phyloP scores from a whole-genome alignment of 2,329 filamentous ascomycete genomes.

The Penicillium capsulatum region DNA sequence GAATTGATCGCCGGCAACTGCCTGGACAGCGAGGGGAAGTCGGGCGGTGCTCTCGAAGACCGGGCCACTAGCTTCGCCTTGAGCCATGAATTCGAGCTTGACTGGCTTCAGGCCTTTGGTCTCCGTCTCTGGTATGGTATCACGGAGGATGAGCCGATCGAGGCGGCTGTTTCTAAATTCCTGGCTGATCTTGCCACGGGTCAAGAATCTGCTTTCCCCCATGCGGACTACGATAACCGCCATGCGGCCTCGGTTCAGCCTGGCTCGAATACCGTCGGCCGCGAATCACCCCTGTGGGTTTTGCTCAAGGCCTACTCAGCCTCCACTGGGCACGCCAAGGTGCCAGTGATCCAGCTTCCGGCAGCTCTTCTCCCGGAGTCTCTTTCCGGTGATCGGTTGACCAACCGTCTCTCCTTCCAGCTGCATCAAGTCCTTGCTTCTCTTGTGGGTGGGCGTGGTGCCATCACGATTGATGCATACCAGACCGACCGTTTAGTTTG shows the following conservation, averaged over 20 bases:
- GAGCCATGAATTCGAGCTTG: slow-evolving; percentile 74
- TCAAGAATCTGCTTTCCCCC: slow-evolving; percentile 63
- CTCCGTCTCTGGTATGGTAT: slow-evolving; percentile 86
- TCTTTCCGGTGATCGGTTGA: slow-evolving; percentile 68
- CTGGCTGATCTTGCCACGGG: slow-evolving; percentile 67
- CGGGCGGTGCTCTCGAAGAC: slow-evolving; percentile 70
- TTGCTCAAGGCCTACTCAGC: slow-evolving; percentile 74
- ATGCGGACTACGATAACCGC: slow-evolving; percentile 66
- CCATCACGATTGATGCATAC: slow-evolving; percentile 51
- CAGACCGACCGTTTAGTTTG: slow-evolving; percentile 64
- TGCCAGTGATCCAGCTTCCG: slow-evolving; percentile 52
- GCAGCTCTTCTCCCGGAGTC: slow-evolving; percentile 72
- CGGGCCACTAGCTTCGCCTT: slow-evolving; percentile 75
- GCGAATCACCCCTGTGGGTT: slow-evolving; percentile 79
- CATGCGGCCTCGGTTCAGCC: slow-evolving; percentile 57
- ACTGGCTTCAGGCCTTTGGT: slow-evolving; percentile 92
- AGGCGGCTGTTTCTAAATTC: slow-evolving; percentile 69
- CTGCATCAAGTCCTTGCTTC: slow-evolving; percentile 63
- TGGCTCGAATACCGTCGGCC: slow-evolving; percentile 51
- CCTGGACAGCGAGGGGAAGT: slow-evolving; percentile 73
- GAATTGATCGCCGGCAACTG: slow-evolving; percentile 84
- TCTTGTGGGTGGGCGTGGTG: slow-evolving; percentile 43
- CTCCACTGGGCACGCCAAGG: slow-evolving; percentile 25
- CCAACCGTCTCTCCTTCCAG: slow-evolving; percentile 79
- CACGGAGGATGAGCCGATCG: slow-evolving; percentile 62